Percentiles rank a stretch among this genome's conserved stretches.
Conservation (phyloP, 352 stramenopile genomes). For the Phytophthora chlamydospora region DNA sequence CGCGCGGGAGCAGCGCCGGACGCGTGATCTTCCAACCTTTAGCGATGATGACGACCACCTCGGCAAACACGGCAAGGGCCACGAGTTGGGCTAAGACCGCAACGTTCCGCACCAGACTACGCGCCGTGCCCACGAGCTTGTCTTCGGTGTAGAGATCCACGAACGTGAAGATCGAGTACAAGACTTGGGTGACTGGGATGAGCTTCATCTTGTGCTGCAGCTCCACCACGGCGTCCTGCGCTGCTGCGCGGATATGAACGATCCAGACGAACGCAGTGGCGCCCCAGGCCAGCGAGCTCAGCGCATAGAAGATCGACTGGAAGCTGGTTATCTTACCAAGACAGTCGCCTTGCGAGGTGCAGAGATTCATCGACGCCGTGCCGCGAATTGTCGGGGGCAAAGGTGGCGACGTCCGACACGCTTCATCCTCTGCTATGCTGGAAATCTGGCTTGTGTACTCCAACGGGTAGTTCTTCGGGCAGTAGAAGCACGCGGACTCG, state of each 20-base stretch:
- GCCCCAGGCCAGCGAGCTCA: constrained; percentile 43
- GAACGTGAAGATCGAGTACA: constrained; percentile 40
- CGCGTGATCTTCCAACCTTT: constrained; percentile 81
- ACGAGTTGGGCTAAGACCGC: constrained; percentile 48
- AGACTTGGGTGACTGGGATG: constrained; percentile 43
- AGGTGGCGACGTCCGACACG: constrained; percentile 27
- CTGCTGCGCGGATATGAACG: constrained; percentile 52
- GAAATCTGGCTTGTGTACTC: constrained; percentile 24
- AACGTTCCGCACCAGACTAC: constrained; percentile 43
- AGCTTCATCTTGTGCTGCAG: constrained; percentile 66
- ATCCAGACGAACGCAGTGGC: constrained; percentile 50
- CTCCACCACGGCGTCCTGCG: constrained; percentile 47
- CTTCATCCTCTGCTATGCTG: constrained; percentile 13
- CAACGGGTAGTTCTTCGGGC: constrained; percentile 40
- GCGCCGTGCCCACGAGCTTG: constrained; percentile 39
- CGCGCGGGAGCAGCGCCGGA: constrained; percentile 41
- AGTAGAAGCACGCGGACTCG: constrained; percentile 49
- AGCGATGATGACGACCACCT: constrained; percentile 61
- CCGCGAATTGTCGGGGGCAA: constrained; percentile 44
- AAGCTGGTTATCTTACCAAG: constrained; percentile 27
- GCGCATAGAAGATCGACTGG: constrained; percentile 41
- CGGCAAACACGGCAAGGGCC: constrained; percentile 51
- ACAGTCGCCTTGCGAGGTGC: constrained; percentile 45
- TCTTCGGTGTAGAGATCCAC: constrained; percentile 40
- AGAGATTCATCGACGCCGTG: constrained; percentile 62